These are phyloP conservation scores for Gossypium trilobum DNA, from an alignment of 441 rosid genomes.

Conservation along the genomic window DNA sequence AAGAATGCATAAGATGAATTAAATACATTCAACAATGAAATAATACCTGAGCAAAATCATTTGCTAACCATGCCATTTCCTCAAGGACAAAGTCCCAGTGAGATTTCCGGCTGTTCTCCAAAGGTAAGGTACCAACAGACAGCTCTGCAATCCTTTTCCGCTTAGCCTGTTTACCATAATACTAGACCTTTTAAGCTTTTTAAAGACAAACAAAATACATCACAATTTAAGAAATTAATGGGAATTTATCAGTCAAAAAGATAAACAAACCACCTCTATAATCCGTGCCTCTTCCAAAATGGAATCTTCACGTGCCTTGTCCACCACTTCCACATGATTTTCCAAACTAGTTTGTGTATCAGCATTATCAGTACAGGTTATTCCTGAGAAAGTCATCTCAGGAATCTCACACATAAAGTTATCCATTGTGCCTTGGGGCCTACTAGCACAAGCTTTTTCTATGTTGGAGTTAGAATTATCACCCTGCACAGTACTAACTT, in stretches of 20 bases:
- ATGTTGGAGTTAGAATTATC: conserved; percentile 26
- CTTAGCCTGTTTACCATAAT: conserved; percentile 61
- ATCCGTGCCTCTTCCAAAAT: conserved; percentile 82
- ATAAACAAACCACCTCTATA: conserved; percentile 56
- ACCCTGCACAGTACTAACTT: conserved; percentile 23
- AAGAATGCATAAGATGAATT: conserved; percentile 9
- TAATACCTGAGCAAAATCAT: conserved; percentile 92
- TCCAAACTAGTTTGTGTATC: conserved; percentile 40
- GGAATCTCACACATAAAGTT: conserved; percentile 32
- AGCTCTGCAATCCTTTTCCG: conserved; percentile 77
- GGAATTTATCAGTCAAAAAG: conserved; percentile 15
- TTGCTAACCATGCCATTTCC: conserved; percentile 99
- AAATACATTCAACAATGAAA: conserved; percentile 14
- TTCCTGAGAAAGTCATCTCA: conserved; percentile 25
- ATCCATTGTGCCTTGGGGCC: conserved; percentile 34
- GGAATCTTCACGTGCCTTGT: conserved; percentile 70
- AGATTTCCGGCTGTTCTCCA: conserved; percentile 46
- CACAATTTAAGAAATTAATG: conserved; percentile 15
- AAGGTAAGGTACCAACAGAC: conserved; percentile 43
- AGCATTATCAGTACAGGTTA: conserved; percentile 30
- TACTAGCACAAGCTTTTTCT: conserved; percentile 29
- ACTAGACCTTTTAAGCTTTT: conserved; percentile 19
- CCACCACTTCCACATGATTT: conserved; percentile 29
- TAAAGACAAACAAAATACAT: conserved; percentile 17
- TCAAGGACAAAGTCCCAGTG: conserved; percentile 99